Evolutionary conservation across 225 moss, liverwort and hornwort genomes (phyloP).

Genomic region (Lunularia cruciata): DNA sequence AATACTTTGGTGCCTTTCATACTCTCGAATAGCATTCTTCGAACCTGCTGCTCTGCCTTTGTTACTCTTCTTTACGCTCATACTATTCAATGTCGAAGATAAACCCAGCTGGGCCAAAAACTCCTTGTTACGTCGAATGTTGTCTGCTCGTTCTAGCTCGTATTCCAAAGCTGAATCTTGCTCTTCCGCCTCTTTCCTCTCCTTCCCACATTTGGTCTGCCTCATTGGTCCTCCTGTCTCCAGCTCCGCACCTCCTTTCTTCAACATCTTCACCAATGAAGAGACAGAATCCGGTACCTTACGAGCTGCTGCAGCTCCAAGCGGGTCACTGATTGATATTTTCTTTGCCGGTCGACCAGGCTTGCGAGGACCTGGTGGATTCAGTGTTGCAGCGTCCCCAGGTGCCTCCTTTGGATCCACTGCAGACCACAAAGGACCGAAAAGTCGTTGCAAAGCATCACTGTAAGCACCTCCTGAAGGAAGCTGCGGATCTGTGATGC

Average conservation of each 20-base stretch:
- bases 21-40: background rate
- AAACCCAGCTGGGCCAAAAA: constrained; percentile 35
- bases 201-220: background rate
- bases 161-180: constrained; percentile 22
- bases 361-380: background rate
- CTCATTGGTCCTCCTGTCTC: background rate
- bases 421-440: constrained; percentile 15
- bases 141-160: constrained; percentile 41
- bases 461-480: background rate
- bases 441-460: constrained; percentile 9
- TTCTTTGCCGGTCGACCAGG: constrained; percentile 12
- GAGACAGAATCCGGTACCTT: background rate
- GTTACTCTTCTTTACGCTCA: background rate
- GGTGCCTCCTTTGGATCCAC: constrained; percentile 1
- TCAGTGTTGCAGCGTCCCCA: background rate
- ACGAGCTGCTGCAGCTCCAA: background rate
- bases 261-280: constrained; percentile 10
- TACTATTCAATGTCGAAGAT: constrained; percentile 10
- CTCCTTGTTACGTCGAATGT: constrained; percentile 42
- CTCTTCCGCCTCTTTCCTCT: background rate
- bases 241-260: background rate
- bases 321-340: background rate
- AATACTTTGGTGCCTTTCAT: constrained; percentile 1
- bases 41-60: constrained; percentile 10
- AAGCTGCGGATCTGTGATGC: background rate